A percentile compares a stretch with the other conserved stretches of the same genome.
phyloP scores from a whole-genome alignment of 306 rosid genomes.

The Prunus dulcis region DNA sequence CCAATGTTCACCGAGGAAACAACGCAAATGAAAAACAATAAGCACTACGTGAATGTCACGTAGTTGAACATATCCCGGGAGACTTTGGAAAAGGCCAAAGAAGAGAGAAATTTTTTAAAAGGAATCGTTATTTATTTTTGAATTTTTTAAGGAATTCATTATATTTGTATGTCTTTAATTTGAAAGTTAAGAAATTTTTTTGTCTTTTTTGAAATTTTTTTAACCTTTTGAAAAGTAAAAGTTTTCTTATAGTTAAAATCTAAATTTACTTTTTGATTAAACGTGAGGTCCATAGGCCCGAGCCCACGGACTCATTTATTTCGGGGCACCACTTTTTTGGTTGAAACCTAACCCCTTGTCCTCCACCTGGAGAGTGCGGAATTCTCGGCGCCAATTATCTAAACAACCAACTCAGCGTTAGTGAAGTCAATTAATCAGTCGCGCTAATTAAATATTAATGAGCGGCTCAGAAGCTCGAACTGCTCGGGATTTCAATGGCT shows the following conservation, averaged over 20 bases:
- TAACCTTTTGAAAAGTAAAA: too few species aligned
- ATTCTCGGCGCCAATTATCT: slow-evolving; percentile 49
- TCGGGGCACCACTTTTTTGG: background rate
- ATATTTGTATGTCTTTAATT: too few species aligned
- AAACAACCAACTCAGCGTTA: slow-evolving; percentile 19
- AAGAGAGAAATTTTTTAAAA: too few species aligned
- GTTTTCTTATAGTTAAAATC: too few species aligned
- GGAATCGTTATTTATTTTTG: too few species aligned
- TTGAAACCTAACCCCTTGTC: slow-evolving; percentile 31
- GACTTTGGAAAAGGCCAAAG: too few species aligned
- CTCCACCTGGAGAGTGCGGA: slow-evolving; percentile 39
- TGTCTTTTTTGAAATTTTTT: too few species aligned
- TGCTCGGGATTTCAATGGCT: slow-evolving; percentile 2
- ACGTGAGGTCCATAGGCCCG: background rate
- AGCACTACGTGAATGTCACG: slow-evolving; percentile 1
- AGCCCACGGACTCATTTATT: background rate
- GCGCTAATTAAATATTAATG: background rate
- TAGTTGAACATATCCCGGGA: background rate
- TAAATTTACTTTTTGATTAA: background rate
- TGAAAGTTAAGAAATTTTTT: too few species aligned
- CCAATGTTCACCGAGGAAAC: background rate
- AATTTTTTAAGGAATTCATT: rapidly evolving
- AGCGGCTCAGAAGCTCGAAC: slow-evolving; percentile 9
- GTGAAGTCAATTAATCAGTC: slow-evolving; percentile 18
- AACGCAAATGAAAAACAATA: background rate